These are phyloP conservation scores for Kodamaea kakaduensis DNA, from an alignment of 805 yeast genomes.

Conservation along the genomic window DNA sequence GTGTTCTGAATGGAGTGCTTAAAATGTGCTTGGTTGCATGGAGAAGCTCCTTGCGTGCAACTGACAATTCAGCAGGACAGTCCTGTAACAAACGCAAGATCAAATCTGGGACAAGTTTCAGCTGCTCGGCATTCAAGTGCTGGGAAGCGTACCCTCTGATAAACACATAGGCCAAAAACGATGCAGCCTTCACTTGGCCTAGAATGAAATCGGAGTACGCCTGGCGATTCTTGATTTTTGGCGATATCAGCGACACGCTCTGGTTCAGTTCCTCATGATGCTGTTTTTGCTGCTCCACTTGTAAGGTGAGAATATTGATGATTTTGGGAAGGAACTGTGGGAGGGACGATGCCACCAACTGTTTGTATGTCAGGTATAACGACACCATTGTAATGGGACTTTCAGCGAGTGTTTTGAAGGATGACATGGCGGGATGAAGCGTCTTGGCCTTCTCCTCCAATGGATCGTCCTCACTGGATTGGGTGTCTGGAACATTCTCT, in stretches of 20 bases:
- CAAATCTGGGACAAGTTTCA: constrained; percentile 75
- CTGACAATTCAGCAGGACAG: constrained; percentile 89
- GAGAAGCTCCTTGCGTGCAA: constrained; percentile 85
- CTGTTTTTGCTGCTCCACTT: constrained; percentile 70
- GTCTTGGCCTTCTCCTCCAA: constrained; percentile 46
- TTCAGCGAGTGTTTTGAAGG: constrained; percentile 90
- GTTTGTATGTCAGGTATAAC: constrained; percentile 81
- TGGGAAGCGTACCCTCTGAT: constrained; percentile 78
- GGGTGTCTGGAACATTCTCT: constrained; percentile 9
- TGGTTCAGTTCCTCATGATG: constrained; percentile 46
- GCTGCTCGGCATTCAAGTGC: constrained; percentile 40
- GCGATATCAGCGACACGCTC: constrained; percentile 64
- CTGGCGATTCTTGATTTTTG: constrained; percentile 68
- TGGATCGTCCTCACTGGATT: constrained; percentile 15
- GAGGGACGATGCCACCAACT: constrained; percentile 63
- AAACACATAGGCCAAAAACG: constrained; percentile 87
- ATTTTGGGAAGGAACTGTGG: constrained; percentile 79
- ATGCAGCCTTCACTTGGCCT: constrained; percentile 94
- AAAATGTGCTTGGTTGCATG: constrained; percentile 95
- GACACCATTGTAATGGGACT: constrained; percentile 97
- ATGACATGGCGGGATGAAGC: constrained; percentile 63
- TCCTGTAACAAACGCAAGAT: constrained; percentile 85
- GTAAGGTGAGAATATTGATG: constrained; percentile 65
- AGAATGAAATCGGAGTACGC: constrained; percentile 84
- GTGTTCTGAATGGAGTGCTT: constrained; percentile 78